Base-by-base conservation (phyloP, 192 early-diverging fungal genomes). In the Backusella psychrophila region DNA sequence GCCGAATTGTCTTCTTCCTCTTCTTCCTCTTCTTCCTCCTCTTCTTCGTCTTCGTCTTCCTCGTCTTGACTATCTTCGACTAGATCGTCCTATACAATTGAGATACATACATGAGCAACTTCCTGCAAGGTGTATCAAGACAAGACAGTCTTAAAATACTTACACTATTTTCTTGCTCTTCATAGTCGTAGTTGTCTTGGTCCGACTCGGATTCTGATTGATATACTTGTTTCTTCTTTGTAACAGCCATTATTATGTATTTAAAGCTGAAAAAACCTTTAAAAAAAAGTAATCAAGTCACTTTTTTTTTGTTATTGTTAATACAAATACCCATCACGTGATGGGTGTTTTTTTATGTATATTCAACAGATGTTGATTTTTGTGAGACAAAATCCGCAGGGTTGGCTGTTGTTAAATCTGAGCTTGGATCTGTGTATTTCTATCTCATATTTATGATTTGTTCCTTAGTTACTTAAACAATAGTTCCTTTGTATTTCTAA, bases 21-120 rank as follows among this genome's bases (percentile, higher is more conserved):
- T 2, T 78, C 80, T 1, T 69, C 66, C 8, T 77, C 76, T 11
- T 81, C 72, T 41, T 70, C 70, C 0, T 73, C 71, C 15, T 76
- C 69, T 2, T 66, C 69, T 12, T 44, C 63, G 0, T 77, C 69
- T 4, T 78, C 72, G 0, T 79, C 73, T 2, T 79, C 53, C 0
- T 66, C 74, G 44, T 52, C 72, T 23, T 65, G 52, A 44, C 38
- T 38, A 35, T 59, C 59, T 29, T 39, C 66, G 4, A n/a, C 3
- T 66, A 36, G 19, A 41, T 69, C 44, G 38, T 46, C 46, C 31
- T 42, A 26, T 17, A 26, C 21, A 53, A 31, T 33, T 19, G 46
- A 66, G 15, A 15, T 1, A 74, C 34, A 36, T 39, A 36, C 15
- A 14, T 36, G 59, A 59, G 7, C 34, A 36, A 15, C 26, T n/a